A percentile compares a stretch with the other conserved stretches of the same genome.
These are phyloP conservation scores for Sindora glabra DNA, from an alignment of 306 rosid genomes.

Conservation along the genomic window DNA sequence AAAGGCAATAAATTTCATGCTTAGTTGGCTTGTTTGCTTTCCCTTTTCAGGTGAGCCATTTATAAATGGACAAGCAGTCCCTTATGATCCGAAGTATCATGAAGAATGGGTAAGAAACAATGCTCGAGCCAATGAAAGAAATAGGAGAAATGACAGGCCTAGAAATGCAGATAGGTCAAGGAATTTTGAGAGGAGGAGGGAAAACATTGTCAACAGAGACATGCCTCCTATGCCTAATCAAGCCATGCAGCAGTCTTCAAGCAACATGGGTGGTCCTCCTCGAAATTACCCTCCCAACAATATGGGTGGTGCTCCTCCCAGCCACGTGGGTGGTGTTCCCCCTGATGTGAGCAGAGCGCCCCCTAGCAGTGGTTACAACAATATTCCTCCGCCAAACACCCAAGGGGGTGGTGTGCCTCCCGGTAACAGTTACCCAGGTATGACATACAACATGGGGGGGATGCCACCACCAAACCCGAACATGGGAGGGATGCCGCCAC, in stretches of 20 bases:
- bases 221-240: conserved; percentile 40
- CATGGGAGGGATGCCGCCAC: conserved; percentile 21
- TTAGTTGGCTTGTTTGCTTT: conserved; percentile 5
- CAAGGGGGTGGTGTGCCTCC: conserved; percentile 9
- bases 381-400: neutral
- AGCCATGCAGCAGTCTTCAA: neutral
- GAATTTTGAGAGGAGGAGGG: conserved; percentile 88
- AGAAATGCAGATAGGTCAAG: conserved; percentile 73
- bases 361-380: conserved; percentile 11
- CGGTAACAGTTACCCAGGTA: conserved; percentile 12
- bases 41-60: conserved; percentile 81
- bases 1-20: neutral
- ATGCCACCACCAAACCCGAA: too few relatives aligned
- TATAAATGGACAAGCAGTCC: conserved; percentile 81
- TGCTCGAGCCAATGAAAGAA: conserved; percentile 85
- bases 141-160: conserved; percentile 89
- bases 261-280: conserved; percentile 13
- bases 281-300: conserved; percentile 13
- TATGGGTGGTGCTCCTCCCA: conserved; percentile 15
- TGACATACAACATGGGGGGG: conserved; percentile 5
- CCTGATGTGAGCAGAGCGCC: neutral
- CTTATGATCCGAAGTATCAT: conserved; percentile 88
- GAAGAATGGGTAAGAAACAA: conserved; percentile 95
- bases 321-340: neutral
- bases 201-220: conserved; percentile 59